Evolutionary conservation across 2,329 filamentous ascomycete species (phyloP), one percentile per base, ranked within the genome.

Genomic region (Penicillium brasilianum): DNA sequence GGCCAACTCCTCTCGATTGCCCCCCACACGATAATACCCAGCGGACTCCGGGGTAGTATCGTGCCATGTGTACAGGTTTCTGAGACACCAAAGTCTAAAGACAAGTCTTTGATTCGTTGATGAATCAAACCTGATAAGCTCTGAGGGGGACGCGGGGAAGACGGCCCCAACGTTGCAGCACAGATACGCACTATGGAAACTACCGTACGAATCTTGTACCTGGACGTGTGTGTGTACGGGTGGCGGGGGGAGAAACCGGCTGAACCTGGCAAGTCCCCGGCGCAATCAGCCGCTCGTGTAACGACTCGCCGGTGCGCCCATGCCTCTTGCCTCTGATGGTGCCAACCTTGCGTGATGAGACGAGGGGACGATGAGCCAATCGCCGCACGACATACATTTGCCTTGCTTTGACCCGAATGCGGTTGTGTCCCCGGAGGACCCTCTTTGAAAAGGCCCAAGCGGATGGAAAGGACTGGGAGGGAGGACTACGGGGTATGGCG

Each of bases 151-250:
- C 50, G 50, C 59, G 63, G 58, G 60, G 64, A 63, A 57, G 50
- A 58, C 11, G 28, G 46, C 58, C 60, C 63, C 64, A 61, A 65
- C 58, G 63, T 66, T 66, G 28, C 64, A 66, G 32, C 25, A 37
- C 50, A 52, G 50, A 39, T 52, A 39, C 32, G 10, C 32, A 30
- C 44, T 48, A 48, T 28, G 44, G 44, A 28, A 14, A 30, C 44
- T 30, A n/a, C 25, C 30, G 44, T 48, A 48, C 44, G 44, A 28
- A 16, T 9, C 14, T 10, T 48, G 44, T 48, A 48, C 44, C 44
- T 48, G 44, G 44, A 48, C 25, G n/a, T n/a, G n/a, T n/a, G n/a
- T n/a, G n/a, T 48, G 10, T 28, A 48, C 22, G 18, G 41, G 39
- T 41, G 34, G 50, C 34, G 30, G 34, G 30, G 25, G 46, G 46